A percentile compares a stretch with the other conserved stretches of the same genome.
phyloP scores from a whole-genome alignment of 306 rosid genomes.

The Prunus davidiana region DNA sequence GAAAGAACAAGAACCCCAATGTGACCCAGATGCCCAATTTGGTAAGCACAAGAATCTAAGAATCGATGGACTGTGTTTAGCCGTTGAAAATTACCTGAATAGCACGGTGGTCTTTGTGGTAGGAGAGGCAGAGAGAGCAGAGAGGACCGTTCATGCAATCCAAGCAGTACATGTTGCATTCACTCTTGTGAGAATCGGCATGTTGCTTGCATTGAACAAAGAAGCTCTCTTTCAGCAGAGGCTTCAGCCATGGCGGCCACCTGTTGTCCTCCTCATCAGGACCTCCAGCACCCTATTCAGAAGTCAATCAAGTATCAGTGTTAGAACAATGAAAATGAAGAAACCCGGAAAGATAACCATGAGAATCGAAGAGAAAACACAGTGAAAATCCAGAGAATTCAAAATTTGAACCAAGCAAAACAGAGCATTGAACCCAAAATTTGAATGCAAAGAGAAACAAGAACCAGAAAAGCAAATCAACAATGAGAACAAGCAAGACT shows the following conservation, averaged over 20 bases:
- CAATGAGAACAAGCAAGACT: neutral
- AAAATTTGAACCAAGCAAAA: conserved; percentile 5
- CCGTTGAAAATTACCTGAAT: conserved; percentile 57
- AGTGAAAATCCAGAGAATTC: conserved; percentile 11
- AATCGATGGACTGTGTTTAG: neutral
- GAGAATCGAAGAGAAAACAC: neutral
- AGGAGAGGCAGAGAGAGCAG: conserved; percentile 80
- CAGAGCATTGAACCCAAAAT: conserved; percentile 15
- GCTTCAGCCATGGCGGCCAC: conserved; percentile 99
- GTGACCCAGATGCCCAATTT: neutral
- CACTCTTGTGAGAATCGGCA: conserved; percentile 91
- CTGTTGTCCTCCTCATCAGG: conserved; percentile 80
- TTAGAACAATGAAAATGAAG: neutral
- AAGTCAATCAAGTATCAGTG: conserved; percentile 8
- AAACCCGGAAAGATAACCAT: neutral
- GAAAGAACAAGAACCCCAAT: conserved; percentile 1
- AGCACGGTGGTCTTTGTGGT: conserved; percentile 85
- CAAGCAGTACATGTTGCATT: conserved; percentile 96
- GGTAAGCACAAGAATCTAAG: neutral
- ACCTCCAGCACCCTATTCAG: conserved; percentile 81
- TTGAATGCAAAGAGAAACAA: neutral
- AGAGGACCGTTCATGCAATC: conserved; percentile 94
- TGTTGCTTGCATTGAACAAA: conserved; percentile 92
- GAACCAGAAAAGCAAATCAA: neutral
- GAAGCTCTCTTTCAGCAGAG: conserved; percentile 74